Base-by-base conservation (phyloP, 129 eudicot genomes). In the Flaveria sonorensis region DNA sequence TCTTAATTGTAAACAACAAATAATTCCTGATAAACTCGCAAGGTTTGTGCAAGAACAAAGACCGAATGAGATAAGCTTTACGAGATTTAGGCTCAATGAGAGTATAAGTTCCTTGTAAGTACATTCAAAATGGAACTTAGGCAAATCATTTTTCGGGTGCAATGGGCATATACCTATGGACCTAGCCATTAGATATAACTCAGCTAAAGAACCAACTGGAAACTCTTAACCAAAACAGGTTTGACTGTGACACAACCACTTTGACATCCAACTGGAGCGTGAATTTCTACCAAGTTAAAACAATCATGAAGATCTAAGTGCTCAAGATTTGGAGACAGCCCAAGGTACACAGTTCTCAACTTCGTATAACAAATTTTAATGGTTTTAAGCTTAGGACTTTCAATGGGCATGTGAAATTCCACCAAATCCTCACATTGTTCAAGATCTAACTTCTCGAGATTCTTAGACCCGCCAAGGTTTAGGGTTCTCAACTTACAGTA, bases 1-100 rank as follows among this genome's bases (percentile, higher is more conserved):
- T 73, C n/a, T 59, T 73, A 73, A 59, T 68, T 42, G 43, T 56
- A 73, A 52, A 39, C 50, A 36, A 72, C 51, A 55, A 15, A 56
- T 73, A 12, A 19, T 40, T 18, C 13, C 68, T 12, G 42, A 74
- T 59, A 74, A 43, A 15, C 43, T 23, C 8, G 28, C 70, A 10
- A 60, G 28, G 46, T 43, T 47, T 59, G 57, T 60, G 78, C 70
- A 46, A 57, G 70, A 28, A 74, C 78, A 60, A 4, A 14, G 19
- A 59, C 70, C 24, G 26, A 15, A 14, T 4, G 78, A 60, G 43
- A 60, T 26, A 40, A 74, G 70, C 18, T 61, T 59, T 45, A 14
- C 59, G 26, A 74, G 53, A 43, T 59, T 59, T 59, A 28, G 28
- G n/a, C 9, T 30, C 5, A 39, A 2, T 43, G 45, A 43, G 32